These are phyloP conservation scores for Kazachstania africana DNA, from an alignment of 805 yeast genomes.

Conservation along the genomic window DNA sequence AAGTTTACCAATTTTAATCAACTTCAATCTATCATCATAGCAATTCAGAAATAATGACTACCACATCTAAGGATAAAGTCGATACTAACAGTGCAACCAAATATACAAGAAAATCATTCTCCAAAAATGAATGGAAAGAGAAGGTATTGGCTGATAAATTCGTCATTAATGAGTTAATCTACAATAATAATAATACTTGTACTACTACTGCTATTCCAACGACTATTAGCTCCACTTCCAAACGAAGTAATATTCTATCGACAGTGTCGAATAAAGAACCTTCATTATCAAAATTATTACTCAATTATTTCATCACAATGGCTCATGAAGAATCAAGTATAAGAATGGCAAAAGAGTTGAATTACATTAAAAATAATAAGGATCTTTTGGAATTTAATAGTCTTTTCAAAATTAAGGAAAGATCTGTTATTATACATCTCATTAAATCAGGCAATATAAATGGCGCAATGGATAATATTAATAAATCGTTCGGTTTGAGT, in stretches of 20 bases:
- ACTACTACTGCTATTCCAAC: not conserved
- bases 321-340: conserved; percentile 63
- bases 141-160: conserved; percentile 6
- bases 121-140: conserved; percentile 21
- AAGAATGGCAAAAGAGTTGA: conserved; percentile 48
- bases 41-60: too few relatives aligned
- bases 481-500: conserved; percentile 17
- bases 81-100: too few relatives aligned
- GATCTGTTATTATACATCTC: conserved; percentile 16
- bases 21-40: too few relatives aligned
- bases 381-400: conserved; percentile 23
- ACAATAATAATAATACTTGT: not conserved
- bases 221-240: not conserved
- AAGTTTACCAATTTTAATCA: too few relatives aligned
- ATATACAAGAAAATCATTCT: conserved; percentile 11
- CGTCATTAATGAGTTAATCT: not conserved
- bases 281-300: conserved; percentile 32
- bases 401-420: conserved; percentile 17
- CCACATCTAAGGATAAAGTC: too few relatives aligned
- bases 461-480: conserved; percentile 24
- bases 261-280: conserved; percentile 20
- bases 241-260: not conserved
- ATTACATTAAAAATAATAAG: conserved; percentile 16
- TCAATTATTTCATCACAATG: conserved; percentile 67
- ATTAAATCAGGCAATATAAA: conserved; percentile 17